A percentile compares a stretch with the other conserved stretches of the same genome.
These are phyloP conservation scores for Warburgia ugandensis DNA, from an alignment of 164 flowering plant genomes.

Conservation along the genomic window DNA sequence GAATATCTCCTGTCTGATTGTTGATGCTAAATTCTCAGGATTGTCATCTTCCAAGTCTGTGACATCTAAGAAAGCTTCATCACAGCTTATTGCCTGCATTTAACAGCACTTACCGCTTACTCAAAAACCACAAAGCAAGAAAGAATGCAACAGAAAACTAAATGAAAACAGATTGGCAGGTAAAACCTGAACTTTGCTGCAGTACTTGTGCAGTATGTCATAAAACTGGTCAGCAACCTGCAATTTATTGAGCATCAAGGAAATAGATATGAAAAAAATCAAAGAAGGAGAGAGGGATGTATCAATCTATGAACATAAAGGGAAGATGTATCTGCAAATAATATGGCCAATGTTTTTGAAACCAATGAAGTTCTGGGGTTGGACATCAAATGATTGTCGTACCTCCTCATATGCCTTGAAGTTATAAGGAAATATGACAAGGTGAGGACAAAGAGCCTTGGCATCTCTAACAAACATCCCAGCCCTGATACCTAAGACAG, in stretches of 20 bases:
- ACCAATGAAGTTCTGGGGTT: neutral
- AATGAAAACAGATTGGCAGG: too few relatives aligned
- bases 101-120: slow-evolving; percentile 8
- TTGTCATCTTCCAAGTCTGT: slow-evolving; percentile 40
- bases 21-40: slow-evolving; percentile 61
- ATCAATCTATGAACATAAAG: too few relatives aligned
- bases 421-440: slow-evolving; percentile 78
- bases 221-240: slow-evolving; percentile 98
- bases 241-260: slow-evolving; percentile 9
- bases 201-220: slow-evolving; percentile 76
- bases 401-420: slow-evolving; percentile 93
- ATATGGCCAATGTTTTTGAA: too few relatives aligned
- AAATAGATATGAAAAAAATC: neutral
- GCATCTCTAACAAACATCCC: slow-evolving; percentile 97
- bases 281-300: too few relatives aligned
- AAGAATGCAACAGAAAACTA: too few relatives aligned
- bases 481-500: slow-evolving; percentile 63
- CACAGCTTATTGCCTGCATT: slow-evolving; percentile 91
- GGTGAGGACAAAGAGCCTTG: slow-evolving; percentile 84
- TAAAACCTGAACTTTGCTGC: slow-evolving; percentile 87
- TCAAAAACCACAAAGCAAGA: too few relatives aligned
- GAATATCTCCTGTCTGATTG: slow-evolving; percentile 62
- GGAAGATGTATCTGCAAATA: too few relatives aligned
- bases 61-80: slow-evolving; percentile 91
- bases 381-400: slow-evolving; percentile 6